These are phyloP conservation scores for Verticillium zaregamsianum DNA, from an alignment of 2,329 filamentous ascomycete species.

Conservation along the genomic window DNA sequence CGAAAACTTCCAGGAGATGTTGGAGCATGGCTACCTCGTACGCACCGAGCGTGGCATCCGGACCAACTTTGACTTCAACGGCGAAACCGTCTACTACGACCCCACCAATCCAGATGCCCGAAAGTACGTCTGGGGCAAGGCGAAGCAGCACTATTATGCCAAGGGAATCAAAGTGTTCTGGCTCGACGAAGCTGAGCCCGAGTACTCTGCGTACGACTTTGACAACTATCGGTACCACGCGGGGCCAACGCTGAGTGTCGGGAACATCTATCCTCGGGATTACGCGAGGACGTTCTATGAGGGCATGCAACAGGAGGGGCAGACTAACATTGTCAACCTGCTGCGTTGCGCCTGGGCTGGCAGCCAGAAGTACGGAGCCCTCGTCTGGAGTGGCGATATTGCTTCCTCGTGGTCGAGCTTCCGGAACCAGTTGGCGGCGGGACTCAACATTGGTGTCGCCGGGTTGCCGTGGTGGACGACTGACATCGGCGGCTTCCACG, in stretches of 20 bases:
- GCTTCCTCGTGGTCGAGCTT: slow-evolving; percentile 58
- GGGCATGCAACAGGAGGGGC: slow-evolving; percentile 46
- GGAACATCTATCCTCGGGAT: slow-evolving; percentile 56
- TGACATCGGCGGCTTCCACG: slow-evolving; percentile 66
- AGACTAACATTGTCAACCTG: slow-evolving; percentile 52
- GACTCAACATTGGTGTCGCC: slow-evolving; percentile 61
- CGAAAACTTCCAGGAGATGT: slow-evolving; percentile 59
- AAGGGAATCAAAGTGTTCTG: slow-evolving; percentile 62
- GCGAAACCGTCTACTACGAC: slow-evolving; percentile 57
- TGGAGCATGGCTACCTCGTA: slow-evolving; percentile 55
- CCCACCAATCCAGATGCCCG: slow-evolving; percentile 58
- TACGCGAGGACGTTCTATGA: slow-evolving; percentile 58
- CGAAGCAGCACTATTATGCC: slow-evolving; percentile 54
- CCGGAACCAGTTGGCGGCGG: slow-evolving; percentile 55
- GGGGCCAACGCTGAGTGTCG: slow-evolving; percentile 32
- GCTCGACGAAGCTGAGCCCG: slow-evolving; percentile 65
- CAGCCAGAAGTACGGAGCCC: slow-evolving; percentile 57
- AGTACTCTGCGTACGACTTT: slow-evolving; percentile 61
- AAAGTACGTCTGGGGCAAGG: slow-evolving; percentile 53
- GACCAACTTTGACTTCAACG: slow-evolving; percentile 52
- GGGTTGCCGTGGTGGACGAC: slow-evolving; percentile 67
- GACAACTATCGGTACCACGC: slow-evolving; percentile 59
- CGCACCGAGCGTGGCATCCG: slow-evolving; percentile 55
- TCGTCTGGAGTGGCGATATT: slow-evolving; percentile 67
- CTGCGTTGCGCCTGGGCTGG: slow-evolving; percentile 44